Conservation (phyloP, 192 early-diverging fungal species). For the Chytriomyces sp. region DNA sequence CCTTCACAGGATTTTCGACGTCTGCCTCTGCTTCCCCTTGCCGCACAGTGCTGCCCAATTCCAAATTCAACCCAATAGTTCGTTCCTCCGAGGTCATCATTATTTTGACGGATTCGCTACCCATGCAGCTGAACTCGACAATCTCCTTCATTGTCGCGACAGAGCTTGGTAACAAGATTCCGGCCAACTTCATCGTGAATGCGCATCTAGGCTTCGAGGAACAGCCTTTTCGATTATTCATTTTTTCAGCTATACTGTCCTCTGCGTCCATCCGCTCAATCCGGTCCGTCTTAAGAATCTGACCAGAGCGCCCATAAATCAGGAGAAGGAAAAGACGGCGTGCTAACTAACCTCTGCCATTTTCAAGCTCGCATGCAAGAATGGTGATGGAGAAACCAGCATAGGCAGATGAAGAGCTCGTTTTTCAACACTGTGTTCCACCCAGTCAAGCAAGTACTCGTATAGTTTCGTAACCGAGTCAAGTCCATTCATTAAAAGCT, state of each 20-base stretch:
- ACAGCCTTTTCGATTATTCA: too few relatives aligned
- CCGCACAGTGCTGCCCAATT: not conserved
- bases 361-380: conserved; percentile 14
- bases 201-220: not conserved
- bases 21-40: not conserved
- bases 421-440: conserved; percentile 18
- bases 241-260: too few relatives aligned
- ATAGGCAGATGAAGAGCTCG: conserved; percentile 12
- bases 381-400: conserved; percentile 15
- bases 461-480: not conserved
- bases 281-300: conserved; percentile 13
- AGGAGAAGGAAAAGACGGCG: not conserved
- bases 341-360: conserved; percentile 3
- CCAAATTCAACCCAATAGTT: not conserved
- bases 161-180: not conserved
- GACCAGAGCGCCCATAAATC: not conserved
- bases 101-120: not conserved
- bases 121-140: not conserved
- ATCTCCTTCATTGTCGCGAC: not conserved
- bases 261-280: not conserved
- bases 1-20: too few relatives aligned
- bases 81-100: not conserved
- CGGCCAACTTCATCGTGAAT: not conserved
- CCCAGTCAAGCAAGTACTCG: conserved; percentile 6
- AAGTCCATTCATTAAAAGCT: not conserved